Base-by-base conservation (phyloP, 257 asterid species). In the Verbascum thapsus region DNA sequence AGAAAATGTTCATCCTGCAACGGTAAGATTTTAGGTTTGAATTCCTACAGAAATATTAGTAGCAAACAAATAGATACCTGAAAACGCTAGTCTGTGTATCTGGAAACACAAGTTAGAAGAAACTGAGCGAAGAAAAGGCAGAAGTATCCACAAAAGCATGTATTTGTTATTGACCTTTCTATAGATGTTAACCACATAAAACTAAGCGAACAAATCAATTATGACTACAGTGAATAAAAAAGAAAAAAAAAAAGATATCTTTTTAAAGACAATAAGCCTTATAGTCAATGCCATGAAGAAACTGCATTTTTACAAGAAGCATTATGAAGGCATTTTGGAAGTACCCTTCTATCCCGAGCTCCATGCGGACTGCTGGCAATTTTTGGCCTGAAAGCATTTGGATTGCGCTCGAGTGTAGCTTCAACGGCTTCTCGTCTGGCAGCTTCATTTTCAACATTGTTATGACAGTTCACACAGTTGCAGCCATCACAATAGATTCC, bases 331-430 rank as follows among this genome's bases (percentile, higher is more conserved):
- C n/a, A n/a, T 19, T 69, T 47, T 23, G 53, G 54, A 22, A 66
- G 67, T 86, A 91, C 98, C 95, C 80, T 77, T 54, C 32, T 78
- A 73, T 83, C 98, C 58, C 88, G 89, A 78, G 80, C 75, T 71
- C 94, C 96, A 60, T 80, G 96, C 35, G 96, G 96, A 75, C 98
- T 91, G 80, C 80, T 83, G 43, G 90, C 96, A 66, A 91, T 87
- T 81, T 91, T 91, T 56, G 96, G 98, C 74, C 96, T 80, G 74
- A 91, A 91, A 55, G 98, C 98, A 75, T 83, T 76, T 44, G 98
- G 96, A 79, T 91, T 91, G 64, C 98, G 95, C 77, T 85, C 96
- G 70, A 91, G 73, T 11, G 92, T 91, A 74, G 88, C 88, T 70
- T 86, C 96, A 45, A 91, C 95, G 20, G 98, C 96, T 75, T 91